Percentiles rank a stretch among this genome's conserved stretches.
Conservation (phyloP, 1,139 yeast species). For the Yamadazyma songkhlaensis region DNA sequence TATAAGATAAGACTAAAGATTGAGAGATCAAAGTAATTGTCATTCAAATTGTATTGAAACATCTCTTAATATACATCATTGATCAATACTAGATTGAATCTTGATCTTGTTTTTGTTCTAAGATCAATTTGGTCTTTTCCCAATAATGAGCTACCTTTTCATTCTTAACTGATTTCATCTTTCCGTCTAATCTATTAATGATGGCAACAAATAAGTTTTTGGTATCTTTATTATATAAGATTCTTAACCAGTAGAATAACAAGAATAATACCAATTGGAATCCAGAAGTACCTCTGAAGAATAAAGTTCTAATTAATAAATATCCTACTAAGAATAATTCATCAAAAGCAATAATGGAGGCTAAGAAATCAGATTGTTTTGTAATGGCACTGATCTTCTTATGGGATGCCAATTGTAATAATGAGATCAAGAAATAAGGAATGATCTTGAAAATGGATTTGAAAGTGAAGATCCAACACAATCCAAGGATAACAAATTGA, state of each 20-base stretch:
- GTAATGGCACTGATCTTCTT: conserved; percentile 42
- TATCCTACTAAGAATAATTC: conserved; percentile 55
- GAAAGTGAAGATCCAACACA: conserved; percentile 62
- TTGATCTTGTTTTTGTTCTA: conserved; percentile 26
- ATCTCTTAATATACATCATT: no score
- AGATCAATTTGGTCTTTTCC: conserved; percentile 37
- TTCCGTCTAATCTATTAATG: conserved; percentile 42
- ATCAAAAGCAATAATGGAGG: conserved; percentile 55
- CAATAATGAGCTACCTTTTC: conserved; percentile 45
- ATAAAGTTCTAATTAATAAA: conserved; percentile 54
- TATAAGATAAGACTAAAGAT: no score
- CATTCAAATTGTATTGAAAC: no score
- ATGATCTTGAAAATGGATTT: conserved; percentile 62
- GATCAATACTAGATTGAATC: conserved; percentile 2
- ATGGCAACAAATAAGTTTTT: conserved; percentile 40
- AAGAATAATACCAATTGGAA: conserved; percentile 57
- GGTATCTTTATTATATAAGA: conserved; percentile 53
- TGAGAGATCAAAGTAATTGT: no score
- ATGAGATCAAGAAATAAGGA: conserved; percentile 56
- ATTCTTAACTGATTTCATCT: conserved; percentile 40
- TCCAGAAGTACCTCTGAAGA: conserved; percentile 67
- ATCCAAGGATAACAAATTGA: conserved; percentile 56
- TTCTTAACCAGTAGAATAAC: conserved; percentile 67
- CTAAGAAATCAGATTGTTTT: conserved; percentile 36
- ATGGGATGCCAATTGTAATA: conserved; percentile 49